A percentile compares a stretch with the other conserved stretches of the same genome.
Conservation (phyloP, 441 rosid genomes). For the Eruca vesicaria region DNA sequence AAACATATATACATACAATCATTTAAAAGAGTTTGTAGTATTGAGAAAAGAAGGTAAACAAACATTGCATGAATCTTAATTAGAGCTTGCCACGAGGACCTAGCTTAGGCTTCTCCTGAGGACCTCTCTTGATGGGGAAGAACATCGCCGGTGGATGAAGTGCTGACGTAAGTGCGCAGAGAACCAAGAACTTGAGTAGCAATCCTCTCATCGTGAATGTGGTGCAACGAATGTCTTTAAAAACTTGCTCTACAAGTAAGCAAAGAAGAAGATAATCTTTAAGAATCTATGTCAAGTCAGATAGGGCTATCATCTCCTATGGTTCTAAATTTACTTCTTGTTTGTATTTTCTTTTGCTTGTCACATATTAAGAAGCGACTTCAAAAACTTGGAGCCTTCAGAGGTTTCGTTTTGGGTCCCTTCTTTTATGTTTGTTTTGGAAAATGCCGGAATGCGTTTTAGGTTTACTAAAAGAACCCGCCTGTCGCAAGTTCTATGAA, state of each 20-base stretch:
- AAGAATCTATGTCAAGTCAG: not conserved
- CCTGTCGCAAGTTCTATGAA: not conserved
- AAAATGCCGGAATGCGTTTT: not conserved
- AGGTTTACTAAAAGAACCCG: not conserved
- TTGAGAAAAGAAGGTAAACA: no score
- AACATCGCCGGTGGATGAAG: slow-evolving; percentile 65
- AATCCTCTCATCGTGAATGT: slow-evolving; percentile 78
- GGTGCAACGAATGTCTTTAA: slow-evolving; percentile 85
- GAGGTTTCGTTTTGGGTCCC: not conserved
- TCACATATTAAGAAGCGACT: not conserved
- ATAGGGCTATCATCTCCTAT: not conserved
- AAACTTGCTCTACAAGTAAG: slow-evolving; percentile 78
- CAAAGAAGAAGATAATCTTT: not conserved
- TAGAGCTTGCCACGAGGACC: slow-evolving; percentile 49
- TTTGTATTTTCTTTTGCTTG: not conserved
- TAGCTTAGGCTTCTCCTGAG: slow-evolving; percentile 68
- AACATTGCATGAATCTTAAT: no score
- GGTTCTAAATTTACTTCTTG: not conserved
- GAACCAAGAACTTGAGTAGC: slow-evolving; percentile 84
- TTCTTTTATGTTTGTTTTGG: not conserved
- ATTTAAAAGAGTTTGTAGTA: not conserved
- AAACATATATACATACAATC: slow-evolving; percentile 4
- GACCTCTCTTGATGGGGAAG: slow-evolving; percentile 86
- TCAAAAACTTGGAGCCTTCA: not conserved
- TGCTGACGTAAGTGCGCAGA: slow-evolving; percentile 60